phyloP scores from a whole-genome alignment of 495 filamentous ascomycete species.

The Parmelia sp. region DNA sequence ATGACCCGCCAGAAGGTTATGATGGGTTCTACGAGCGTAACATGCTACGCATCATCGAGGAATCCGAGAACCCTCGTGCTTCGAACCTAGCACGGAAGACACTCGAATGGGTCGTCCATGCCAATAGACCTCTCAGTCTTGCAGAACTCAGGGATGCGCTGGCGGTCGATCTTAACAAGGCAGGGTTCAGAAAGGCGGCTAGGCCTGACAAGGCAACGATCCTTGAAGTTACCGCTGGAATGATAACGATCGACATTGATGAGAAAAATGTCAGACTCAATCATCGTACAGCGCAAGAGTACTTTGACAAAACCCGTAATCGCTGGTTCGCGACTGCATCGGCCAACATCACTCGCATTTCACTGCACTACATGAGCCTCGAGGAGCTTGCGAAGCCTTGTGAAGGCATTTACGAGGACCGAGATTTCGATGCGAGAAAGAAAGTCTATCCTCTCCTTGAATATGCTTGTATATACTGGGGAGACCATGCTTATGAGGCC shows the following conservation, averaged over 20 bases:
- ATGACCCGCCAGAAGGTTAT: conserved; percentile 24
- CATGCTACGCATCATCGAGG: conserved; percentile 4
- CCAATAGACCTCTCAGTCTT: conserved; percentile 24
- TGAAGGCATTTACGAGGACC: conserved; percentile 6
- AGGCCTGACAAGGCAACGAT: conserved; percentile 21
- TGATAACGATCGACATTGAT: conserved; percentile 22
- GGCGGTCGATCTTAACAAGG: conserved; percentile 22
- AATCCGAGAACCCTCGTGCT: conserved; percentile 13
- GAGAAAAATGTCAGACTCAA: conserved; percentile 21
- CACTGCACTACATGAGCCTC: conserved; percentile 26
- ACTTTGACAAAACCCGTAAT: conserved; percentile 23
- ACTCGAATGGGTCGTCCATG: conserved; percentile 22
- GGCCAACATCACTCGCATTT: conserved; percentile 19
- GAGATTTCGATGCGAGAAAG: conserved; percentile 24
- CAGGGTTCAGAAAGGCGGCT: conserved; percentile 11
- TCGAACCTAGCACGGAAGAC: conserved; percentile 13
- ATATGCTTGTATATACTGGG: conserved; percentile 31
- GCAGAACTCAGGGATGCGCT: conserved; percentile 28
- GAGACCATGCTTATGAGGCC: conserved; percentile 27
- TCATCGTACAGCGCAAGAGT: conserved; percentile 27
- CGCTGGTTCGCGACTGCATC: conserved; percentile 22
- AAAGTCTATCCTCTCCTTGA: conserved; percentile 21
- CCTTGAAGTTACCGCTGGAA: conserved; percentile 25
- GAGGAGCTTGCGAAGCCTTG: conserved; percentile 25
- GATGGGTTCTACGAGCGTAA: conserved; percentile 22